A percentile compares a stretch with the other conserved stretches of the same genome.
phyloP scores from a whole-genome alignment of 2,329 filamentous ascomycete species.

The Aspergillus quadricinctus region DNA sequence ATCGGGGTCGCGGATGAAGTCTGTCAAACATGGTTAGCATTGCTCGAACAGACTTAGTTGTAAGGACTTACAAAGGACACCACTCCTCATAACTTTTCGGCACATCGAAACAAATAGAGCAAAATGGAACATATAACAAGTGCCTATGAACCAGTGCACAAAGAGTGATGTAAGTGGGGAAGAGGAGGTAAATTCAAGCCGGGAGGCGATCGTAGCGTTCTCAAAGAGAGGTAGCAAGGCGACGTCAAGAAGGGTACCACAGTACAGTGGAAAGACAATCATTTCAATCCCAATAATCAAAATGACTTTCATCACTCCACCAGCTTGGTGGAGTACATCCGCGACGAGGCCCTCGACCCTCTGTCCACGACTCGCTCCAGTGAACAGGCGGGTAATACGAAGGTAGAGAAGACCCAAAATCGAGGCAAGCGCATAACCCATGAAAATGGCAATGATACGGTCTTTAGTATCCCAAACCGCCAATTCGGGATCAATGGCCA shows the following conservation, averaged over 20 bases:
- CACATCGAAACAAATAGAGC: conserved; percentile 99
- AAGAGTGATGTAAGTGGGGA: conserved; percentile 89
- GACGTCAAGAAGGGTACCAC: conserved; percentile 81
- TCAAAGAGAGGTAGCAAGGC: conserved; percentile 88
- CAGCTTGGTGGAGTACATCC: conserved; percentile 84
- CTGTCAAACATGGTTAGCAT: conserved; percentile 36
- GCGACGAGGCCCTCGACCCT: conserved; percentile 67
- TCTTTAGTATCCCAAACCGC: conserved; percentile 68
- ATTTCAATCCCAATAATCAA: conserved; percentile 99
- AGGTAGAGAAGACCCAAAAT: conserved; percentile 74
- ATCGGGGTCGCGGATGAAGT: conserved; percentile 97
- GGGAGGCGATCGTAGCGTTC: conserved; percentile 68
- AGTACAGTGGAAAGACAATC: conserved; percentile 95
- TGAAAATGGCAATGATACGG: conserved; percentile 66
- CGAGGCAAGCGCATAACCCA: conserved; percentile 76
- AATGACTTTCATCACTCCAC: conserved; percentile 95
- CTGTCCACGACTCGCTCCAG: conserved; percentile 51
- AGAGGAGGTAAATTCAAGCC: conserved; percentile 70
- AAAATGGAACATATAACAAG: conserved; percentile 99
- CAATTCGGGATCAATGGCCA: conserved; percentile 52
- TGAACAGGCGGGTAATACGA: conserved; percentile 65
- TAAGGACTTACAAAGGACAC: conserved; percentile 72
- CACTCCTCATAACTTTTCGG: conserved; percentile 91
- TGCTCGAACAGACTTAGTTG: conserved; percentile 3
- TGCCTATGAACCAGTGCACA: conserved; percentile 97